Percentiles rank a stretch among this genome's conserved stretches.
Evolutionary conservation across 768 basidiomycete species (phyloP).

Genomic region (Trametes coccinea): DNA sequence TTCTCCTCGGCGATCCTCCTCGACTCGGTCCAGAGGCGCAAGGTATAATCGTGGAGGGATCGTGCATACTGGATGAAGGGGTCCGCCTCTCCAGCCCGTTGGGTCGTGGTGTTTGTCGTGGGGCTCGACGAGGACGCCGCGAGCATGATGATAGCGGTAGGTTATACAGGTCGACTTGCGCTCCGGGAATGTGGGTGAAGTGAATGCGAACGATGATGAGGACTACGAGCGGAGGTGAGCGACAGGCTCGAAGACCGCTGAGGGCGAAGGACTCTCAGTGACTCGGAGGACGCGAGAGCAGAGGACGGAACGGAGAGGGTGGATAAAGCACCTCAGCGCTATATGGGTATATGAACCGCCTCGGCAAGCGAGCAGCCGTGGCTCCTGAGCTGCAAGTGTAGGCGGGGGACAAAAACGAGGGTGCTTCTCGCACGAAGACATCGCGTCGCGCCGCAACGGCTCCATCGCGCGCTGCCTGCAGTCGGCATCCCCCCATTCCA

Average conservation of each 20-base stretch:
- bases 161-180: neutral
- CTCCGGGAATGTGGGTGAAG: neutral
- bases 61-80: slow-evolving; percentile 57
- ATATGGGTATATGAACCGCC: slow-evolving; percentile 8
- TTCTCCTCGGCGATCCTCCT: slow-evolving; percentile 56
- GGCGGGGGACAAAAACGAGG: slow-evolving; percentile 21
- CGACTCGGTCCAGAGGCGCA: slow-evolving; percentile 67
- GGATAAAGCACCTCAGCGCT: slow-evolving; percentile 13
- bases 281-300: neutral
- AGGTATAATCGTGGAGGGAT: slow-evolving; percentile 66
- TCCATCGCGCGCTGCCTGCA: slow-evolving; percentile 12
- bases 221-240: neutral
- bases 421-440: slow-evolving; percentile 22
- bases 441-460: slow-evolving; percentile 22
- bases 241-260: slow-evolving; percentile 1
- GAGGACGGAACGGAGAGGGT: slow-evolving; percentile 8
- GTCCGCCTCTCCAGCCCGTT: slow-evolving; percentile 21
- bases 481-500: slow-evolving; percentile 11
- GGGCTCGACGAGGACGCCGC: slow-evolving; percentile 8
- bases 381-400: slow-evolving; percentile 6
- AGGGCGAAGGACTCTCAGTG: neutral
- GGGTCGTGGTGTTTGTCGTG: neutral
- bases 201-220: neutral
- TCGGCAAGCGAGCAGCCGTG: slow-evolving; percentile 16
- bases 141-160: slow-evolving; percentile 16